Evolutionary conservation across 305 asterid genomes (phyloP).

Genomic region (Rubia peregrina): DNA sequence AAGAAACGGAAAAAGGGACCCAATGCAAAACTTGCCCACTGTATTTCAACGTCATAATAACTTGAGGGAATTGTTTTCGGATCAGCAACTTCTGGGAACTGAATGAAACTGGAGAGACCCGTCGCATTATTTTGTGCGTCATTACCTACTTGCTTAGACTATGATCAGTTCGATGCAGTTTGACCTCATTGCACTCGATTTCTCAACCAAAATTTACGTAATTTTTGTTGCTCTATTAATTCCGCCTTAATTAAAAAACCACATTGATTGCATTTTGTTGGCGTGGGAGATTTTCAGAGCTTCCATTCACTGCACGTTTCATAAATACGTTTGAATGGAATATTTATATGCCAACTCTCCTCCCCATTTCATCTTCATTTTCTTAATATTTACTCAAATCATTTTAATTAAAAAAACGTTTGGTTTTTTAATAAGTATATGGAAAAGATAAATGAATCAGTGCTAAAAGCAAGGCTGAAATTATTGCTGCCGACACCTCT

Average conservation of each 20-base stretch:
- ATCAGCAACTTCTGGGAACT: neutral
- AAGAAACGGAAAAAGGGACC: no score
- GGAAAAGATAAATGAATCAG: neutral
- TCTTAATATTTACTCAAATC: no score
- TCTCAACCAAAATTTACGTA: neutral
- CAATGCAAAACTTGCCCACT: no score
- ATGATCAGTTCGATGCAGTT: neutral
- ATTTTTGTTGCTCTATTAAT: neutral
- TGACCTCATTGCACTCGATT: neutral
- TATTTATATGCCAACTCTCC: neutral
- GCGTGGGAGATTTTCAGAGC: neutral
- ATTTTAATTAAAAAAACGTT: neutral
- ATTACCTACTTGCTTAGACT: neutral
- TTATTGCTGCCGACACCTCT: neutral
- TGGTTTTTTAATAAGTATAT: neutral
- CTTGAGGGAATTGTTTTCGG: neutral
- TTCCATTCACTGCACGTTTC: neutral
- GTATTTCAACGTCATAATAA: no score
- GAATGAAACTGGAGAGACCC: neutral
- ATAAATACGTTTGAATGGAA: neutral
- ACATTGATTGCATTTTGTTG: neutral
- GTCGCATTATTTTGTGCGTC: slow-evolving; percentile 1
- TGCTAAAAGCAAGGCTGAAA: neutral
- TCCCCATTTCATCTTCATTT: no score
- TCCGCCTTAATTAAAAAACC: neutral